phyloP scores from a whole-genome alignment of 176 grass and related monocot genomes.

The Rhynchospora pubera region DNA sequence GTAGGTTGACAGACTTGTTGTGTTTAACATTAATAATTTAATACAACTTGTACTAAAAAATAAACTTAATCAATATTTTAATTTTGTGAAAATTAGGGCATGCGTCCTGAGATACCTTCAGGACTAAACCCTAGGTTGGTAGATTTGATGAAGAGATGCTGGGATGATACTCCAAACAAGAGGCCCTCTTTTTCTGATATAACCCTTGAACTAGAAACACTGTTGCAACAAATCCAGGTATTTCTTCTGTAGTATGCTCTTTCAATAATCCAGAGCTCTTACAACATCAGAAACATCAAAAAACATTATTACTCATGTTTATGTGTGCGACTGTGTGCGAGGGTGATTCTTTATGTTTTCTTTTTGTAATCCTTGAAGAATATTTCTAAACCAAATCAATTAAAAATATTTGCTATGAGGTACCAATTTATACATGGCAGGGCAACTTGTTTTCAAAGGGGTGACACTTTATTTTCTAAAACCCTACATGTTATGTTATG shows the following conservation, averaged over 20 bases:
- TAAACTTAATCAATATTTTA: neutral
- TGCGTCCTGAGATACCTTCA: slow-evolving; percentile 53
- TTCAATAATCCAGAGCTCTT: neutral
- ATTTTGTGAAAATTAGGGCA: slow-evolving; percentile 39
- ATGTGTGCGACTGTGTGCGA: neutral
- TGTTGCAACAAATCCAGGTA: slow-evolving; percentile 51
- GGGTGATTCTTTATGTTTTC: neutral
- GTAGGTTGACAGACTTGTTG: neutral
- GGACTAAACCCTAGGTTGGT: slow-evolving; percentile 41
- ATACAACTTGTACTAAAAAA: neutral
- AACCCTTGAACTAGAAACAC: slow-evolving; percentile 55
- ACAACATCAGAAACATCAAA: neutral
- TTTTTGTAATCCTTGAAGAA: neutral
- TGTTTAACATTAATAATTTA: neutral
- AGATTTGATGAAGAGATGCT: slow-evolving; percentile 58
- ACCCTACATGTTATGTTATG: neutral
- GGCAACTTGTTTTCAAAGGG: too few relatives aligned
- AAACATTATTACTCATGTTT: neutral
- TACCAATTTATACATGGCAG: too few relatives aligned
- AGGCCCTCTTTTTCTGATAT: slow-evolving; percentile 66
- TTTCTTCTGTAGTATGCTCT: neutral
- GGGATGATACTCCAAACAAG: slow-evolving; percentile 47
- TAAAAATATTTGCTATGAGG: too few relatives aligned
- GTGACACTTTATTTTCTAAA: neutral
- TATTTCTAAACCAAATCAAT: neutral